Evolutionary conservation across 2,329 filamentous ascomycete genomes (phyloP).

Genomic region (Colletotrichum sp.): DNA sequence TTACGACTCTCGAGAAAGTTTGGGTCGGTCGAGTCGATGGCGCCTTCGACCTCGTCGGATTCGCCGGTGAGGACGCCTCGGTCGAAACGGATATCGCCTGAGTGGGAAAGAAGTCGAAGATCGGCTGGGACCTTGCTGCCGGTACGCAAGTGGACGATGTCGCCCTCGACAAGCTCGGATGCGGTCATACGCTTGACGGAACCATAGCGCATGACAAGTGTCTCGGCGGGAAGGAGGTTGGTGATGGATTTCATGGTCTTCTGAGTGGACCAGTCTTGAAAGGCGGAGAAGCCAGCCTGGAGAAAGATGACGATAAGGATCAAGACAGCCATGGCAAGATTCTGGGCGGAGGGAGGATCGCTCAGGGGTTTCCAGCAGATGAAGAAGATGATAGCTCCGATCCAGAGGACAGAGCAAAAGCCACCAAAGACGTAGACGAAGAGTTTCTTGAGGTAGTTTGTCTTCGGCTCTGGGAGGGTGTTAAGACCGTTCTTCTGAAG

Average conservation of each 20-base stretch:
- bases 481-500: neutral
- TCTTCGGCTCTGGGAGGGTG: neutral
- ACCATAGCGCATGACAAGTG: slow-evolving; percentile 40
- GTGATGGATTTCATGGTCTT: slow-evolving; percentile 53
- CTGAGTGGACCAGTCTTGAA: slow-evolving; percentile 53
- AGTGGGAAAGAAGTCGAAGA: neutral
- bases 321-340: slow-evolving; percentile 50
- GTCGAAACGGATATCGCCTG: neutral
- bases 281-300: slow-evolving; percentile 50
- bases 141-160: slow-evolving; percentile 26
- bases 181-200: neutral
- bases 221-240: slow-evolving; percentile 48
- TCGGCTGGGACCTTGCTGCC: neutral
- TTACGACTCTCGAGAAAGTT: neutral
- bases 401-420: neutral
- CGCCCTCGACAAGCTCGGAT: neutral
- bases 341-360: slow-evolving; percentile 45
- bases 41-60: neutral
- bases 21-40: neutral
- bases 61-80: neutral
- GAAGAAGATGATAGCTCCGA: slow-evolving; percentile 22
- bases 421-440: neutral
- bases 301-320: slow-evolving; percentile 52
- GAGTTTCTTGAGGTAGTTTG: neutral
- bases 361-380: slow-evolving; percentile 53